Evolutionary conservation across 1,139 yeast genomes (phyloP), one percentile per base, ranked within the genome.

Genomic region (Trichomonascaceae sp.): DNA sequence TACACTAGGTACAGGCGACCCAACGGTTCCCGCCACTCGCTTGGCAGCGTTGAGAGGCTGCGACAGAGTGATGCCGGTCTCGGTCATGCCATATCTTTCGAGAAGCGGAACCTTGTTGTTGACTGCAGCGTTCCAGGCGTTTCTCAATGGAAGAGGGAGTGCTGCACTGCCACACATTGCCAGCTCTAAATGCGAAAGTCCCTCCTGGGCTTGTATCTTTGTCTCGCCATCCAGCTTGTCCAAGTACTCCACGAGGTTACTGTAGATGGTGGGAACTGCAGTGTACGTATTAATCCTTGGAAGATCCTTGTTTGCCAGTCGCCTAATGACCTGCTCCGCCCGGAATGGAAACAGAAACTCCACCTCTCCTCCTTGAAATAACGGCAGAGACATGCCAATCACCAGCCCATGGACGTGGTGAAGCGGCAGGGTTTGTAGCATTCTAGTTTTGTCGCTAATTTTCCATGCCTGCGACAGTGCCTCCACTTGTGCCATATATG

Each of bases 141-240:
- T 39, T 27, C 61, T 43, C 29, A 57, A 45, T 1, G 61, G 57
- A 20, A 45, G 48, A 3, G 62, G 62, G 13, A 57, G 47, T 3
- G 62, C 61, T 3, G 62, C 62, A 4, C 60, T 55, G 3, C 62
- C 62, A 36, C 60, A 55, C 58, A 57, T 55, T 18, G 54, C 58
- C 28, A 57, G 44, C 22, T 49, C 34, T 28, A 54, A 36, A 5
- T 38, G 29, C n/a, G 31, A 22, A 17, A 43, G 41, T 15, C 43
- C 51, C 29, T 15, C 31, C 29, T 38, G 40, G 30, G 39, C 38
- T 4, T 26, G 18, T 14, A 40, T 26, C 5, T 27, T 31, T 2
- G 26, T 16, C 4, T 32, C 31, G 4, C 29, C 29, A 4, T 27
- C 9, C 14, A 46, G 34, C 3, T 45, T 27, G 22, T 47, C 39